Conservation (phyloP, 306 rosid genomes). For the Malus domestica region ASM211411v1 NC_041790.1:355501-356000, state of each 20-base stretch:
- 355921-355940: constrained; percentile 31
- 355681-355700: neutral
- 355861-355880: constrained; percentile 31
- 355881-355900: neutral
- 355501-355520: neutral
- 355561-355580: neutral
- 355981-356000: no score
- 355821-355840: neutral
- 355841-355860: constrained; percentile 12
- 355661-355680: neutral
- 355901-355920: neutral
- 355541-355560: constrained; percentile 9
- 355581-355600: neutral
- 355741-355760: neutral
- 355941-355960: neutral
- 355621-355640: neutral
- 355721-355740: neutral
- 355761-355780: neutral
- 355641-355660: neutral
- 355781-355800: constrained; percentile 22
- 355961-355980: neutral
- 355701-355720: neutral
- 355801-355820: constrained; percentile 11
- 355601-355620: neutral
- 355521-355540: neutral